Base-by-base conservation (phyloP, 208 protist species). In the Trypanosoma grayi region DNA sequence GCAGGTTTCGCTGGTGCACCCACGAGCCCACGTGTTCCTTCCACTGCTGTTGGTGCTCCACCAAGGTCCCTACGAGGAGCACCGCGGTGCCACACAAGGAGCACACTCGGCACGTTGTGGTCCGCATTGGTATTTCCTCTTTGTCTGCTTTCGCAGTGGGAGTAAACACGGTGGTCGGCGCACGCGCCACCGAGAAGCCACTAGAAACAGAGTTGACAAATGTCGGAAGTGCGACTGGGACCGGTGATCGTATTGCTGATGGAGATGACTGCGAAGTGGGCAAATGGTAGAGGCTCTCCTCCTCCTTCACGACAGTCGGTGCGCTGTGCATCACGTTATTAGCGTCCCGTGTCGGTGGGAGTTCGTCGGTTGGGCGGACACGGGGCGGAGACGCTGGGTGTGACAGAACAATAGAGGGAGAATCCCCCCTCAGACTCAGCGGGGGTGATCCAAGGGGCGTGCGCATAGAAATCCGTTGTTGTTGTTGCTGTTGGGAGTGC, bases 281-380 rank as follows among this genome's bases (percentile, higher is more conserved):
- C 24, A 25, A 31, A 30, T 65, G 56, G 33, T 20, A 51, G 14
- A 65, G 34, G 20, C 45, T 48, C n/a, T 72, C 51, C 10, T 55
- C 51, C 13, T 7, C n/a, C 20, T 54, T 57, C 52, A 72, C 43
- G 6, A 34, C 50, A 13, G 43, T 55, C 4, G 66, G 66, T 24
- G 20, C 25, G 40, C 45, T 45, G 14, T 44, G 51, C 22, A 16
- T 40, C 0, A 55, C 66, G 9, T 40, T 33, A 10, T 6, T 39
- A 5, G 51, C 30, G 33, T n/a, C 37, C 43, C 37, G 41, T 27
- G 66, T 55, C 14, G 57, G 57, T 33, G 58, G 66, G 9, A 72
- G 57, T 40, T 64, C 66, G 40, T 50, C 55, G 16, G 57, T 72
- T 5, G 66, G 66, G 25, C 66, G 58, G 3, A 72, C 20, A 16